Base-by-base conservation (phyloP, 1,284 basidiomycete genomes). In the Rhodotorula sp. region DNA sequence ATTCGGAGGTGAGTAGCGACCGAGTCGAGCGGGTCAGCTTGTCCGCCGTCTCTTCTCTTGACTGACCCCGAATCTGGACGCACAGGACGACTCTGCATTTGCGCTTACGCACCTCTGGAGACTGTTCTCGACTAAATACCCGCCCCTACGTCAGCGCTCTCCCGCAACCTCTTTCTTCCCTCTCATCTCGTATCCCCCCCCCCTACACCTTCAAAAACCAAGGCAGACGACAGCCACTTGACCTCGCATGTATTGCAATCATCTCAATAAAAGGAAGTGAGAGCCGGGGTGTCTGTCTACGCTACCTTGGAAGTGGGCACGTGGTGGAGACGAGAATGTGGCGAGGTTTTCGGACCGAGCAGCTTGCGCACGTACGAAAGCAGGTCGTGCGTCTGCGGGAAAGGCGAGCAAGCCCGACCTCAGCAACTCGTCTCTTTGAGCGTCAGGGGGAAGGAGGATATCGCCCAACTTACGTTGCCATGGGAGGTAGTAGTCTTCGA, bases 31-130 rank as follows among this genome's bases (percentile, higher is more conserved):
- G n/a, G n/a, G n/a, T n/a, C n/a, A 34, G n/a, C 6, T 50, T 3
- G 34, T 16, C 14, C 5, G 0, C 49, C 14, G 8, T 15, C 47
- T 31, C 18, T 47, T 5, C 1, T 48, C 15, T 34, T 66, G 28
- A 60, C 58, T 15, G 8, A 54, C 10, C 23, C 2, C 15, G 5
- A 6, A 0, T 5, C 1, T 4, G 21, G 34, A 34, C 34, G 34
- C 34, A 34, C 67, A 79, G 79, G 78, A 16, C 78, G 79, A n/a
- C 63, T 78, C 43, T 77, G 79, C 60, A 79, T 80, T 55, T 79
- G 79, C 64, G 79, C 79, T 7, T 79, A 78, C 62, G 79, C 79
- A 15, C 67, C 73, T 7, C 75, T 76, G 50, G 77, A 78, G 49
- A 56, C 71, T 19, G 72, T 79, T 65, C 70, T 73, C 60, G 77